Conservation (phyloP, 768 basidiomycete species). For the Candolleomyces eurysporus region DNA sequence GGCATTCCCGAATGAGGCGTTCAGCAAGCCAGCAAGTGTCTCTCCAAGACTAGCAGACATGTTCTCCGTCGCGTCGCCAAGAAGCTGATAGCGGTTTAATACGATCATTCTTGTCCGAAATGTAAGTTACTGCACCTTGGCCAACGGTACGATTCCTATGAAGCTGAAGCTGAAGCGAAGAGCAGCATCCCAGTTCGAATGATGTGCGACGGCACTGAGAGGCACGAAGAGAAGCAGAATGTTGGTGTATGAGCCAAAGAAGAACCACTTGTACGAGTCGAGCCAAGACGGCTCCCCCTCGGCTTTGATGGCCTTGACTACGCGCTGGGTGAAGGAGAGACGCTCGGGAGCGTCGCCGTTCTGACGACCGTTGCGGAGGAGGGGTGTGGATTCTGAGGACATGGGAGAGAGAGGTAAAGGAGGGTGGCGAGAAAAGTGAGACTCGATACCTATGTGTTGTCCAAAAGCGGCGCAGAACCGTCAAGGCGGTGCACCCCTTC, state of each 20-base stretch:
- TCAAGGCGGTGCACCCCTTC: conserved; percentile 24
- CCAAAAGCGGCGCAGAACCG: neutral
- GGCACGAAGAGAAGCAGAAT: conserved; percentile 80
- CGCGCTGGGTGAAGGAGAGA: conserved; percentile 29
- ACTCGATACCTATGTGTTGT: neutral
- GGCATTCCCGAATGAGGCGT: conserved; percentile 81
- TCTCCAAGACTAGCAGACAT: conserved; percentile 76
- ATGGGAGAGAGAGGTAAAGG: conserved; percentile 22
- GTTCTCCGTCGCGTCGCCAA: conserved; percentile 82
- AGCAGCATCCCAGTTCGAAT: conserved; percentile 71
- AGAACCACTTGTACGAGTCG: conserved; percentile 55
- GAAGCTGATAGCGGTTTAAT: conserved; percentile 42
- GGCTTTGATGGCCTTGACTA: conserved; percentile 45
- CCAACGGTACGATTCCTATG: conserved; percentile 82
- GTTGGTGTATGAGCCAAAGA: conserved; percentile 71
- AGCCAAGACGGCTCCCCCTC: conserved; percentile 64
- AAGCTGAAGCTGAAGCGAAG: conserved; percentile 76
- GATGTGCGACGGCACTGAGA: conserved; percentile 62
- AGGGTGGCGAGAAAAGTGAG: conserved; percentile 15
- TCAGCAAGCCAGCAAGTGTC: conserved; percentile 83
- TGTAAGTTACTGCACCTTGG: conserved; percentile 54
- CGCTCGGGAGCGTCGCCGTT: conserved; percentile 20
- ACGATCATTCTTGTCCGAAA: conserved; percentile 1
- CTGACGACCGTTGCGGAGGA: conserved; percentile 45
- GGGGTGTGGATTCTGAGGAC: conserved; percentile 41